These are phyloP conservation scores for Fagopyrum tataricum DNA, from an alignment of 148 eudicot genomes.

Conservation along the genomic window DNA sequence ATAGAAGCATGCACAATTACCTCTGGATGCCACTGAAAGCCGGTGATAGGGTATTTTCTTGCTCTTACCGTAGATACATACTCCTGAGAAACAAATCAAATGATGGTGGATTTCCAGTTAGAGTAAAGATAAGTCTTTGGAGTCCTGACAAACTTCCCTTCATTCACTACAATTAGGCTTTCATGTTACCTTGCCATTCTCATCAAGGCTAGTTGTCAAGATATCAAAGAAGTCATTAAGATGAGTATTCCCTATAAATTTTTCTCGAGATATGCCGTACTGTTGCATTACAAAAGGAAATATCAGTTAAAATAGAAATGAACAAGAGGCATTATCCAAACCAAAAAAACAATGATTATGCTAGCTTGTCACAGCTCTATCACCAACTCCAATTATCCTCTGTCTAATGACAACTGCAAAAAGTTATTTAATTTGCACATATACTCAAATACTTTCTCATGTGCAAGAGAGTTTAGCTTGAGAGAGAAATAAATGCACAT, in stretches of 20 bases:
- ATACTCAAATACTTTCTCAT: background rate
- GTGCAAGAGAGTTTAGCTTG: conserved; percentile 6
- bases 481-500: background rate
- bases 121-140: background rate
- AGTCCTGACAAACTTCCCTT: background rate
- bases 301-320: background rate
- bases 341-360: background rate
- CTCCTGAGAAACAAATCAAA: conserved; percentile 38
- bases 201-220: conserved; percentile 67
- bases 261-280: conserved; percentile 90
- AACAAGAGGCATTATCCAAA: background rate
- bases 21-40: conserved; percentile 99
- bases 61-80: conserved; percentile 89
- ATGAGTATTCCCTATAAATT: conserved; percentile 34
- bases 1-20: conserved; percentile 23
- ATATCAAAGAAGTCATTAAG: conserved; percentile 68
- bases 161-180: background rate
- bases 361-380: background rate
- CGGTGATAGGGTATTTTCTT: conserved; percentile 71
- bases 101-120: background rate
- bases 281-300: conserved; percentile 26
- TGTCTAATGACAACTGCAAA: background rate
- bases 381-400: background rate
- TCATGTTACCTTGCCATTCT: conserved; percentile 57
- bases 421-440: background rate